A percentile compares a stretch with the other conserved stretches of the same genome.
These are phyloP conservation scores for Vigna radiata DNA, from an alignment of 306 rosid genomes.

Conservation along the genomic window DNA sequence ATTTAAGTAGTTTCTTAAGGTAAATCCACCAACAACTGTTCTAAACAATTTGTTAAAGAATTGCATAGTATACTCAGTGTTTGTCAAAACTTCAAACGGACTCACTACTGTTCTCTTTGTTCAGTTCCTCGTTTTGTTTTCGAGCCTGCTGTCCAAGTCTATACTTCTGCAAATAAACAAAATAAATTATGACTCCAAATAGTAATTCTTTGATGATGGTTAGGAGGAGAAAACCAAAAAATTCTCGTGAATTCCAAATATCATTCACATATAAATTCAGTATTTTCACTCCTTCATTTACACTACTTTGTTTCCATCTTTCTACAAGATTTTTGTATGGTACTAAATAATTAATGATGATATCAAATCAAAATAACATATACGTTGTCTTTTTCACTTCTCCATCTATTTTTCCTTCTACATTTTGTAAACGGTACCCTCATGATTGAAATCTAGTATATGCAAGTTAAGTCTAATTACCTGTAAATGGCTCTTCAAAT, in stretches of 20 bases:
- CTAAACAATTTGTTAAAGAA: not conserved
- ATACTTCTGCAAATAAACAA: constrained; percentile 70
- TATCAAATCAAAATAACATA: not conserved
- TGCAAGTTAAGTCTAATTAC: constrained; percentile 45
- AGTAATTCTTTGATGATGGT: not conserved
- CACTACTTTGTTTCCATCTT: not conserved
- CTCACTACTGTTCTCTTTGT: constrained; percentile 66
- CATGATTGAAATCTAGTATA: not conserved
- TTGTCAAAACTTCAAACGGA: constrained; percentile 6
- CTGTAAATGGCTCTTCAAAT: constrained; percentile 99
- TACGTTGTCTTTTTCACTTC: not conserved
- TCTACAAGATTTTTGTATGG: not conserved
- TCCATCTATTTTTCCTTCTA: not conserved
- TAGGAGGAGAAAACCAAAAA: constrained; percentile 4
- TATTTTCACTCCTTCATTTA: not conserved
- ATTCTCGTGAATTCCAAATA: not conserved
- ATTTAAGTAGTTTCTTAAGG: not conserved
- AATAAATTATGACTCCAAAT: constrained; percentile 25
- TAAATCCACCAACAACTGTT: not conserved
- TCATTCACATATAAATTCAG: not conserved
- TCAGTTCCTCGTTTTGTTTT: constrained; percentile 63
- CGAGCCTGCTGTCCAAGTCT: constrained; percentile 80
- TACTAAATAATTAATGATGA: not conserved
- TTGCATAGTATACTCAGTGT: not conserved
- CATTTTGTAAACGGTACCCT: not conserved